These are phyloP conservation scores for Colletotrichum sp. DNA, from an alignment of 2,329 filamentous ascomycete species.

Conservation along the genomic window DNA sequence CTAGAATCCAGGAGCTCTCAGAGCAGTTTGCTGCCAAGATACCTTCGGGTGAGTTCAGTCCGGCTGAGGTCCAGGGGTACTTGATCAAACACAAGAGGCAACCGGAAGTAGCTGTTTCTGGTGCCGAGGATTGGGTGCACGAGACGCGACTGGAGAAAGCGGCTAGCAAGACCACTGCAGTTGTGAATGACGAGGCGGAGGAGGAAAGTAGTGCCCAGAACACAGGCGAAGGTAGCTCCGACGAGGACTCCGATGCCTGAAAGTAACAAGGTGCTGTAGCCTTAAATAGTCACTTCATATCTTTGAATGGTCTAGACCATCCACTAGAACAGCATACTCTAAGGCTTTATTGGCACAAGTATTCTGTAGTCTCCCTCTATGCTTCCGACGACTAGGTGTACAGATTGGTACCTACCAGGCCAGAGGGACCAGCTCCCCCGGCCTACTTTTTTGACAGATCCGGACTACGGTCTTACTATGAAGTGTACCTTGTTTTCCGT, in stretches of 20 bases:
- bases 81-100: background rate
- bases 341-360: background rate
- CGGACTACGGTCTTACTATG: too few relatives aligned
- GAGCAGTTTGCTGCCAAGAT: background rate
- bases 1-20: background rate
- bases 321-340: background rate
- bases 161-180: background rate
- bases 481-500: too few relatives aligned
- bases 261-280: background rate
- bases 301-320: background rate
- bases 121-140: background rate
- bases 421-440: too few relatives aligned
- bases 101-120: background rate
- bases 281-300: background rate
- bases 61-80: background rate
- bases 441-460: too few relatives aligned
- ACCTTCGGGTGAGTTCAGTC: background rate
- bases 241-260: background rate
- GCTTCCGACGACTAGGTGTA: background rate
- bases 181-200: background rate
- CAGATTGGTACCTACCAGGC: too few relatives aligned
- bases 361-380: accelerated
- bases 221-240: background rate
- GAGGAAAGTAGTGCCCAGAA: background rate
- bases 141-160: background rate